phyloP scores from a whole-genome alignment of 2,329 filamentous ascomycete genomes.

The Fusarium sp. region DNA sequence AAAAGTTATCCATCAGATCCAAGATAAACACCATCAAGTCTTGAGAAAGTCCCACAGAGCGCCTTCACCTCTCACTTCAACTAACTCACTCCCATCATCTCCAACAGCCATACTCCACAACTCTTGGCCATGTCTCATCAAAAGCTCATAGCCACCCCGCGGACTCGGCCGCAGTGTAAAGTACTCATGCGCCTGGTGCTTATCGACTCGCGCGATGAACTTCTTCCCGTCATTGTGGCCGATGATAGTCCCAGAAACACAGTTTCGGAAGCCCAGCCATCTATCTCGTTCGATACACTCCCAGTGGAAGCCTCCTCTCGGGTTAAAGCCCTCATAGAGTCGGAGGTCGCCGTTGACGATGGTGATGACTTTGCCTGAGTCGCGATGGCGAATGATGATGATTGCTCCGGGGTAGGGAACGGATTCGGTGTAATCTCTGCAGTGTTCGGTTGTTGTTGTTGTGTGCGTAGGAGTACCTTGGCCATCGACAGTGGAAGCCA shows the following conservation, averaged over 20 bases:
- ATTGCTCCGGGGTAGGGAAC: conserved; percentile 39
- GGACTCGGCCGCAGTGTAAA: conserved; percentile 43
- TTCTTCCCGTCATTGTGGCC: conserved; percentile 42
- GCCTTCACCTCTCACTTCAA: conserved; percentile 39
- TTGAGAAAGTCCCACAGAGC: conserved; percentile 45
- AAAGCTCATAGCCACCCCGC: conserved; percentile 45
- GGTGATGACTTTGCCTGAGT: conserved; percentile 42
- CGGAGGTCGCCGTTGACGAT: conserved; percentile 42
- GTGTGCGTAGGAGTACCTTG: conserved; percentile 29
- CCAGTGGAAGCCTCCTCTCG: conserved; percentile 46
- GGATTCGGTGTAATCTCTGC: conserved; percentile 13
- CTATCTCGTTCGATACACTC: conserved; percentile 48
- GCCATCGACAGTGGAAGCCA: conserved; percentile 27
- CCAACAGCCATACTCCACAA: conserved; percentile 42
- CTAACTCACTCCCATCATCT: conserved; percentile 33
- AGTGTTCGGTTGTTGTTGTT: conserved; percentile 1
- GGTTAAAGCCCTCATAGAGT: conserved; percentile 27
- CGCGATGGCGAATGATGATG: conserved; percentile 44
- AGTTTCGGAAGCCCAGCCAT: conserved; percentile 51
- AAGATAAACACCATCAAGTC: neutral
- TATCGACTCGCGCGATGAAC: conserved; percentile 34
- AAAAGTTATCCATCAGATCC: no score
- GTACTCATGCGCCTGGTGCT: conserved; percentile 42
- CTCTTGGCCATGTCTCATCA: conserved; percentile 40
- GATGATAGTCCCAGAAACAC: conserved; percentile 44